These are phyloP conservation scores for Zymoseptoria brevis DNA, from an alignment of 2,329 filamentous ascomycete genomes.

Conservation along the genomic window DNA sequence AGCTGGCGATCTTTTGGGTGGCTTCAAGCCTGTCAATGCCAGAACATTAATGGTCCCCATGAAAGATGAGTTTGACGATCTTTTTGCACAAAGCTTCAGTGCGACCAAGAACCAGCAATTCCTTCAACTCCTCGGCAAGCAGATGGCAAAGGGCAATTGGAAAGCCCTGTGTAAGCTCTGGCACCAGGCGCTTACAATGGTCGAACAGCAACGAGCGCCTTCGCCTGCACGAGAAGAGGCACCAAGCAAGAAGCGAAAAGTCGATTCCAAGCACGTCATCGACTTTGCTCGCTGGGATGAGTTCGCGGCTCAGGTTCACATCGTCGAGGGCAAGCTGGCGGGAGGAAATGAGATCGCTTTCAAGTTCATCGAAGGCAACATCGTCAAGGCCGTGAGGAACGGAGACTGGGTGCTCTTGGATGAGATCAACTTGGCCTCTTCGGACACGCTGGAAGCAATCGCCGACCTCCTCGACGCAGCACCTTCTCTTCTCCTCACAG, in stretches of 20 bases:
- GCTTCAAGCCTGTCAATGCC: conserved; percentile 92
- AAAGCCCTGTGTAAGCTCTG: conserved; percentile 75
- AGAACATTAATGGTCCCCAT: conserved; percentile 80
- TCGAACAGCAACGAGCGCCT: conserved; percentile 49
- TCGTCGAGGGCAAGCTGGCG: conserved; percentile 71
- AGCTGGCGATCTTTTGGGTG: conserved; percentile 87
- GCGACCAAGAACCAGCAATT: conserved; percentile 81
- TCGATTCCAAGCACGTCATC: conserved; percentile 45
- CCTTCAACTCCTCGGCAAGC: conserved; percentile 70
- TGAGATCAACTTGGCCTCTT: conserved; percentile 92
- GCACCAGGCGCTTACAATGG: conserved; percentile 83
- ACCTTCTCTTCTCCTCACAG: conserved; percentile 81
- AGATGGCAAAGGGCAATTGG: conserved; percentile 78
- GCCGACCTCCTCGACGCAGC: conserved; percentile 73
- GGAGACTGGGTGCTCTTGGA: conserved; percentile 96
- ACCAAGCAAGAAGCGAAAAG: conserved; percentile 62
- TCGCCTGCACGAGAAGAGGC: conserved; percentile 49
- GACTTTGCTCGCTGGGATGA: conserved; percentile 62
- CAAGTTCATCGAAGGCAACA: conserved; percentile 89
- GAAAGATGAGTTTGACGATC: conserved; percentile 85
- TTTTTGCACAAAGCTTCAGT: conserved; percentile 84
- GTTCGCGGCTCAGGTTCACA: conserved; percentile 65
- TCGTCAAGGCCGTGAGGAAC: conserved; percentile 90
- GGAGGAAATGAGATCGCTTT: conserved; percentile 77
- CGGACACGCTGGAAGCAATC: conserved; percentile 90